Evolutionary conservation across 129 eudicot species (phyloP).

Genomic region (Tagetes erecta): DNA sequence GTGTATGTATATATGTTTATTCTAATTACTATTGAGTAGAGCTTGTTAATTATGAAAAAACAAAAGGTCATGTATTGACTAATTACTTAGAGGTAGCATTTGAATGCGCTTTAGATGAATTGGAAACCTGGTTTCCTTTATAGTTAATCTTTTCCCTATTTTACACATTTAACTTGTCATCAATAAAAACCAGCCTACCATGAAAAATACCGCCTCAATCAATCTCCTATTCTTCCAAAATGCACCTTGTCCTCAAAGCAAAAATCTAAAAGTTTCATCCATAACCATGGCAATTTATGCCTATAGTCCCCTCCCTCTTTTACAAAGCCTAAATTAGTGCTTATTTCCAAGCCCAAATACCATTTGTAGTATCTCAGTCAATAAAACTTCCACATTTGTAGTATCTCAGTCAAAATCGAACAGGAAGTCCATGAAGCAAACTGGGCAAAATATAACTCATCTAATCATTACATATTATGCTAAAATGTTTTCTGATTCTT

Average conservation of each 20-base stretch:
- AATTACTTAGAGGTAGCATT: background rate
- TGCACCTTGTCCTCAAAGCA: too few species aligned
- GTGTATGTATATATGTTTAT: background rate
- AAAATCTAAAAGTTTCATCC: background rate
- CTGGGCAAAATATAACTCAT: too few species aligned
- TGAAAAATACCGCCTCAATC: too few species aligned
- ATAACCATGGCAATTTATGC: background rate
- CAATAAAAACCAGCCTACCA: background rate
- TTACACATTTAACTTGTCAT: background rate
- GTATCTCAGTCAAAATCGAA: too few species aligned
- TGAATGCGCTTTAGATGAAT: background rate
- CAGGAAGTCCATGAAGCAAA: too few species aligned
- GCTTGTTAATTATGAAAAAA: background rate
- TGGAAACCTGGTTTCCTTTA: background rate
- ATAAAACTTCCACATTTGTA: background rate
- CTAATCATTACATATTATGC: too few species aligned
- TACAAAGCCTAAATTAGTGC: background rate
- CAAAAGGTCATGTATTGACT: background rate
- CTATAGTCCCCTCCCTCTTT: background rate
- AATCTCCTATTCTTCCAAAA: too few species aligned
- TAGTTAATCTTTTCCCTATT: background rate
- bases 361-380: background rate
- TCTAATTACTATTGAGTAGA: background rate
- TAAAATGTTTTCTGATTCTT: too few species aligned
- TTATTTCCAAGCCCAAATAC: background rate